A percentile compares a stretch with the other conserved stretches of the same genome.
phyloP scores from a whole-genome alignment of 805 yeast species.

The Saccharomyces eubayanus region DNA sequence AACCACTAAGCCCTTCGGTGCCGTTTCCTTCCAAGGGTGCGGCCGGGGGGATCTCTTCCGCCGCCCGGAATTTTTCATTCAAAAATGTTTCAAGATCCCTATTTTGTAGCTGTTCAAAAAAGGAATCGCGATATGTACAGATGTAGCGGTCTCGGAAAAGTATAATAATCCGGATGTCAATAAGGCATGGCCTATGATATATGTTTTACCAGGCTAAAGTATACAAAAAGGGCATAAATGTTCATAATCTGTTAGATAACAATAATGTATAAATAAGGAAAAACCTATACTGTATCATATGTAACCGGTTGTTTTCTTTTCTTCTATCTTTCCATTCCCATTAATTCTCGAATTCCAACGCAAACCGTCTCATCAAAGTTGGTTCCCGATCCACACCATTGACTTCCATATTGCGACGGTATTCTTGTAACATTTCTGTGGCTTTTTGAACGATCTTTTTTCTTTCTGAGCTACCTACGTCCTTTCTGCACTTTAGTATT shows the following conservation, averaged over 20 bases:
- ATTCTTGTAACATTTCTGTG: background rate
- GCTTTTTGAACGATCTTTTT: slow-evolving; percentile 18
- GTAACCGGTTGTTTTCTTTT: background rate
- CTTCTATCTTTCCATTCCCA: background rate
- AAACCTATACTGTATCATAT: background rate
- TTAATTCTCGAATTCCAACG: background rate
- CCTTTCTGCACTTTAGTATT: slow-evolving; percentile 42
- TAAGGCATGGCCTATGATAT: too few relatives aligned
- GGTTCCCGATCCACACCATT: background rate
- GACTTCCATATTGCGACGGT: background rate
- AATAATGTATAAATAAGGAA: background rate
- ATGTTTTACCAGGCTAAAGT: background rate
- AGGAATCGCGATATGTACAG: background rate
- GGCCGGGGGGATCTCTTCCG: background rate
- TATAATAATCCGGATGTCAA: too few relatives aligned
- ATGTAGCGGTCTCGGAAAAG: background rate
- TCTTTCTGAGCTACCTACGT: slow-evolving; percentile 28
- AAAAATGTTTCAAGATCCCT: background rate
- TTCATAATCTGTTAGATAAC: background rate
- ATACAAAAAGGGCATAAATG: too few relatives aligned
- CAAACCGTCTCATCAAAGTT: background rate
- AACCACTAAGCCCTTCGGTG: background rate
- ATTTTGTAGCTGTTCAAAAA: background rate
- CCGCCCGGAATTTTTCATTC: background rate
- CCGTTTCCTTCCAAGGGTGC: background rate